Percentiles rank a stretch among this genome's conserved stretches.
Evolutionary conservation across 192 early-diverging fungal genomes (phyloP).

Genomic region (Dimargaris xerosporica): DNA sequence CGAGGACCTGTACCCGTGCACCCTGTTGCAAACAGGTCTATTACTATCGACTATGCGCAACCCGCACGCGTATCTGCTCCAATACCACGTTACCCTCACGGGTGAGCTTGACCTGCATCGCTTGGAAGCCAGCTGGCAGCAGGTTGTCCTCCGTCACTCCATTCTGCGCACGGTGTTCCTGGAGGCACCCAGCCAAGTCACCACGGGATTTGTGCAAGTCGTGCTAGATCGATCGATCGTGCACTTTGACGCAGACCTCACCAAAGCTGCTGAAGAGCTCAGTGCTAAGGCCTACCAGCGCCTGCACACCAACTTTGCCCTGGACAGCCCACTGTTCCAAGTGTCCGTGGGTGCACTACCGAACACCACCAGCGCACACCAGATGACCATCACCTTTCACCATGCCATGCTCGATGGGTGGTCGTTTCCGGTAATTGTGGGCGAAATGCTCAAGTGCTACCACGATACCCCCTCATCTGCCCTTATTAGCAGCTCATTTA

Average conservation of each 20-base stretch:
- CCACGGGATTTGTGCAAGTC: constrained; percentile 2
- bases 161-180: constrained; percentile 2
- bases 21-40: background rate
- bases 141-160: background rate
- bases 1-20: background rate
- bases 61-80: background rate
- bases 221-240: background rate
- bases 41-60: background rate
- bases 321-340: background rate
- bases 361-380: background rate
- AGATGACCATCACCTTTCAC: background rate
- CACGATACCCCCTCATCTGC: no score
- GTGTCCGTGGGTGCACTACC: background rate
- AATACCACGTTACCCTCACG: background rate
- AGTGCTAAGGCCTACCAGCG: background rate
- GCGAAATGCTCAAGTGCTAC: no score
- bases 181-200: background rate
- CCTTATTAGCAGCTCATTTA: no score
- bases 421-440: background rate
- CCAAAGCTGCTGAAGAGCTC: background rate
- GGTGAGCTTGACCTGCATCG: background rate
- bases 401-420: background rate
- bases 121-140: background rate
- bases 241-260: background rate
- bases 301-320: background rate